Conservation (phyloP, 768 basidiomycete species). For the Tremella fuciformis region DNA sequence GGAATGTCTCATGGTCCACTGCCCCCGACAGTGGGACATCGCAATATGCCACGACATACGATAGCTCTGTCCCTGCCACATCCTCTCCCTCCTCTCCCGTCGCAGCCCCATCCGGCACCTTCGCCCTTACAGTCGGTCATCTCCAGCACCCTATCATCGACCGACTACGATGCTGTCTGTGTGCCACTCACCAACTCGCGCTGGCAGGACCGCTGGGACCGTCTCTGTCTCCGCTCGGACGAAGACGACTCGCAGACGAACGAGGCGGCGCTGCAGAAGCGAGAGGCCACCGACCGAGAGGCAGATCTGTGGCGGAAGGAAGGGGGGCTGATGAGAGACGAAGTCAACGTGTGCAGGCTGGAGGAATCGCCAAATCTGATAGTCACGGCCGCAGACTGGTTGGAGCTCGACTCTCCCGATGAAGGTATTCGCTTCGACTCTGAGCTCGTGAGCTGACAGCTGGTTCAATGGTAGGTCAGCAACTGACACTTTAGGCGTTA, state of each 20-base stretch:
- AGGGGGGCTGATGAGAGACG: conserved; percentile 73
- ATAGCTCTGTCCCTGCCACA: conserved; percentile 34
- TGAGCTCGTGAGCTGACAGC: conserved; percentile 70
- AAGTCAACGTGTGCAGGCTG: conserved; percentile 84
- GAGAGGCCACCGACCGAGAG: conserved; percentile 53
- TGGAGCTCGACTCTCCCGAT: conserved; percentile 87
- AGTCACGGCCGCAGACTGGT: conserved; percentile 84
- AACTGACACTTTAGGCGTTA: conserved; percentile 76
- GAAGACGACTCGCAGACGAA: conserved; percentile 37
- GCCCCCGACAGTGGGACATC: too few species aligned
- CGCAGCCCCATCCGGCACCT: conserved; percentile 27
- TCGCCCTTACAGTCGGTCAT: conserved; percentile 39
- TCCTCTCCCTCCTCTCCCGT: conserved; percentile 39
- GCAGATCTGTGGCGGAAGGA: conserved; percentile 85
- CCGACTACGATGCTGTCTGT: conserved; percentile 71
- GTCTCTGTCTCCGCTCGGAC: conserved; percentile 67
- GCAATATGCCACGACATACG: conserved; percentile 31
- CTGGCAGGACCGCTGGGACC: conserved; percentile 84
- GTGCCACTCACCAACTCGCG: conserved; percentile 82
- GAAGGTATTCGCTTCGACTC: conserved; percentile 94
- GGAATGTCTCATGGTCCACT: too few species aligned
- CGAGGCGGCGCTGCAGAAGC: conserved; percentile 29
- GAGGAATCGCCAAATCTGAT: conserved; percentile 60
- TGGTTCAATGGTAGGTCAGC: too few species aligned
- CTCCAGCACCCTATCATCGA: conserved; percentile 33